phyloP scores from a whole-genome alignment of 202 grass and related monocot genomes.

The Elaeis oleifera region DNA sequence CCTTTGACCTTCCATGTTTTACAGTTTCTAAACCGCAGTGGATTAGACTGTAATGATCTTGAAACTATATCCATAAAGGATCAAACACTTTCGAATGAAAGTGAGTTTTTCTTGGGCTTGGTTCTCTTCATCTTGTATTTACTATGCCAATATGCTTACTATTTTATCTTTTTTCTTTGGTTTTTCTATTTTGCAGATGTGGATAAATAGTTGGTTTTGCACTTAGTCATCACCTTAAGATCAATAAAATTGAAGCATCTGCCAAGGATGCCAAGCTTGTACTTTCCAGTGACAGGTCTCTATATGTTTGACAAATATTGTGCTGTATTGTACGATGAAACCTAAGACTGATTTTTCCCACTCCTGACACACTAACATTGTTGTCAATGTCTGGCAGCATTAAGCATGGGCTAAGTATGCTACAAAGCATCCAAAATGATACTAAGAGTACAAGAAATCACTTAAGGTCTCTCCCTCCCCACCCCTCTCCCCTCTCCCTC shows the following conservation, averaged over 20 bases:
- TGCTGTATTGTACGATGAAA: slow-evolving; percentile 12
- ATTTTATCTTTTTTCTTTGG: slow-evolving; percentile 3
- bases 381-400: slow-evolving; percentile 41
- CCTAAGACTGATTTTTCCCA: slow-evolving; percentile 4
- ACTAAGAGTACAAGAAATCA: slow-evolving; percentile 86
- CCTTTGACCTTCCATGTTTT: not conserved
- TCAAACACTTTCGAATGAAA: slow-evolving; percentile 84
- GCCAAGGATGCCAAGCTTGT: slow-evolving; percentile 71
- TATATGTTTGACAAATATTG: slow-evolving; percentile 1
- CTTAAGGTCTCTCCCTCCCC: slow-evolving; percentile 50
- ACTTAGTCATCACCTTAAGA: slow-evolving; percentile 84
- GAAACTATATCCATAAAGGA: slow-evolving; percentile 92
- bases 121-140: slow-evolving; percentile 13
- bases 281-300: slow-evolving; percentile 58
- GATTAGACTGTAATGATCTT: slow-evolving; percentile 81
- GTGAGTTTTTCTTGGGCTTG: slow-evolving; percentile 41
- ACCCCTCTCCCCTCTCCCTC: not conserved
- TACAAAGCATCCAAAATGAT: slow-evolving; percentile 91
- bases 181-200: slow-evolving; percentile 51
- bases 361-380: slow-evolving; percentile 15
- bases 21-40: slow-evolving; percentile 76
- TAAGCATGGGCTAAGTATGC: slow-evolving; percentile 83
- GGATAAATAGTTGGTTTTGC: slow-evolving; percentile 91
- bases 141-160: not conserved
- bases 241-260: slow-evolving; percentile 45